Base-by-base conservation (phyloP, 768 basidiomycete species). In the Sistotremastrum niveocremeum region DNA sequence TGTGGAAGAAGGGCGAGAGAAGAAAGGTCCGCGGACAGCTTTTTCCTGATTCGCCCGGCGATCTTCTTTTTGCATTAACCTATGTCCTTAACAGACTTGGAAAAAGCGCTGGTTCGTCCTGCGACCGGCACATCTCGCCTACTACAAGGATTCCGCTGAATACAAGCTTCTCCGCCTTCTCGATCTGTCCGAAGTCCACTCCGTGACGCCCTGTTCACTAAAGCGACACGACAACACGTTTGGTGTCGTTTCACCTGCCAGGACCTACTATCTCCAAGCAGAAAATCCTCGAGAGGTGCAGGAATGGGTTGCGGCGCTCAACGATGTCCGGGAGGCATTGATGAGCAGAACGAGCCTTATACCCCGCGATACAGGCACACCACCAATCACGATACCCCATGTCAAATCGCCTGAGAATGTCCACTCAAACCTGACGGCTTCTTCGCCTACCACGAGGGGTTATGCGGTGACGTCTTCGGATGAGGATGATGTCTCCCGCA, bases 91-190 rank as follows among this genome's bases (percentile, higher is more conserved):
- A n/a, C 57, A 94, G 91, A 90, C 85, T 2, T 99, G 95, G 95
- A 97, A 98, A 73, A 93, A 91, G 65, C 77, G 93, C 20, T 98
- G 94, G 94, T 98, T 98, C 55, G 95, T 99, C 2, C 67, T 99
- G 48, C 77, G 94, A 11, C 77, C 88, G 1, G 84, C 84, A 2
- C 89, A 95, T 62, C 67, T 99, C 42, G 90, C 90, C 3, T 97
- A 94, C 64, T 98, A 98, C 77, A 97, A 98, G 70, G 89, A 77
- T 41, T 81, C 84, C 33, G 84, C 86, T 47, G 94, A 99, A 64
- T 98, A 98, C 66, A 74, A 93, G 62, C 76, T 97, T 3, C 79
- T 90, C 30, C 80, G 84, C 12, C 76, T 95, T 9, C 76, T 97
- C 48, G 86, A 91, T 53, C 73, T 98, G 12, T 68, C 75, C 28